phyloP scores from a whole-genome alignment of 495 filamentous ascomycete genomes.

The Melanomma pulvis-pyrius region DNA sequence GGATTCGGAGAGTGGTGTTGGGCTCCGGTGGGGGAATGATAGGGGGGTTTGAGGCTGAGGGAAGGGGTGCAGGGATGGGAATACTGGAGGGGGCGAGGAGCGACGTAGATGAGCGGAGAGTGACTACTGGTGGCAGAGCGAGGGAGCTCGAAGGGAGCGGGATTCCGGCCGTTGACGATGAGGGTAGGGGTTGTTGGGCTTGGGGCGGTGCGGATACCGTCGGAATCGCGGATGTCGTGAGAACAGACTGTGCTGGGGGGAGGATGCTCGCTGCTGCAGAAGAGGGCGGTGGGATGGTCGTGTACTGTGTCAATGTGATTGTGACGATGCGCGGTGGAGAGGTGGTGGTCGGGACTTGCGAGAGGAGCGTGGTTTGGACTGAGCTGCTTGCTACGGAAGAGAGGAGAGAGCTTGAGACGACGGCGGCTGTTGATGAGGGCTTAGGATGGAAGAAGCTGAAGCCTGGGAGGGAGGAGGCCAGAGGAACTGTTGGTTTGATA shows the following conservation, averaged over 20 bases:
- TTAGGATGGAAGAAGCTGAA: neutral
- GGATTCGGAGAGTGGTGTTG: neutral
- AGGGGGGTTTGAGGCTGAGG: neutral
- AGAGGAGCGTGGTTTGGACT: neutral
- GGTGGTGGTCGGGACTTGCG: neutral
- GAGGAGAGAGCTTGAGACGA: neutral
- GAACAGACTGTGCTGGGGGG: neutral
- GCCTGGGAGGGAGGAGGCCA: neutral
- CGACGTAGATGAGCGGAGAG: constrained; percentile 9
- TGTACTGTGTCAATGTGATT: constrained; percentile 31
- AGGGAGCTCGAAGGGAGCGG: constrained; percentile 16
- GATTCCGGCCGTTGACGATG: constrained; percentile 9
- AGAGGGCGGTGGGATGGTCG: neutral
- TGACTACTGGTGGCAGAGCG: constrained; percentile 13
- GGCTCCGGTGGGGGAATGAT: neutral
- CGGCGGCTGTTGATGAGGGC: neutral
- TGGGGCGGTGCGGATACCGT: neutral
- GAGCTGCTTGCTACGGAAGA: neutral
- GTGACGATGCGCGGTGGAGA: constrained; percentile 11
- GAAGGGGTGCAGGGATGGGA: neutral
- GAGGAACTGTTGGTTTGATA: neutral
- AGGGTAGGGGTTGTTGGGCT: neutral
- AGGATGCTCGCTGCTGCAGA: neutral
- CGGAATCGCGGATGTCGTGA: neutral
- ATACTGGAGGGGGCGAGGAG: neutral